These are phyloP conservation scores for Cenchrus americanus DNA, from an alignment of 176 grass and related monocot species.

Conservation along the genomic window DNA sequence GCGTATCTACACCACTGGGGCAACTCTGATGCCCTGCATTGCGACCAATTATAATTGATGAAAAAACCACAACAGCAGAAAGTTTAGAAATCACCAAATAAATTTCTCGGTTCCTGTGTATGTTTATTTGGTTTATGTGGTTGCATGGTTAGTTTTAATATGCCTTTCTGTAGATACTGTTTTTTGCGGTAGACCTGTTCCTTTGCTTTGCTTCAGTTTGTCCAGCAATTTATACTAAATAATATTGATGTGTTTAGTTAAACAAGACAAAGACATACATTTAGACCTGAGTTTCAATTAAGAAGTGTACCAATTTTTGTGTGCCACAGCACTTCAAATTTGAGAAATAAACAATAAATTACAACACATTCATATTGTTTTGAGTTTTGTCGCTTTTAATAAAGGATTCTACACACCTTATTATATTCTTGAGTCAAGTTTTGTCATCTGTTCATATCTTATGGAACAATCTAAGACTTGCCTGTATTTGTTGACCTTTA, in stretches of 20 bases:
- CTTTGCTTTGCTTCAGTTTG: slow-evolving; percentile 19
- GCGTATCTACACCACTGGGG: too few species aligned
- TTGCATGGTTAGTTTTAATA: background rate
- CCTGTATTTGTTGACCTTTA: background rate
- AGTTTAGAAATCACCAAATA: too few species aligned
- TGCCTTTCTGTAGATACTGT: background rate
- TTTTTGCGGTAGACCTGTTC: slow-evolving; percentile 5
- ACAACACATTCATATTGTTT: background rate
- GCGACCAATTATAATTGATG: too few species aligned
- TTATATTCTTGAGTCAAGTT: slow-evolving; percentile 4
- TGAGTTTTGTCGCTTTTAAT: slow-evolving; percentile 1
- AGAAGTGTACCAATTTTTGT: slow-evolving; percentile 5
- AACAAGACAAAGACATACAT: background rate
- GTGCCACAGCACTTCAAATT: slow-evolving; percentile 8
- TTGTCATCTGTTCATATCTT: background rate
- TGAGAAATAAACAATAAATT: background rate
- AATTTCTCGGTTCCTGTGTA: slow-evolving; percentile 14
- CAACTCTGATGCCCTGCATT: too few species aligned
- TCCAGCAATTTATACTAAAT: slow-evolving; percentile 15
- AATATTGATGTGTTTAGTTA: slow-evolving; percentile 4
- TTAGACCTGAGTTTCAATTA: background rate
- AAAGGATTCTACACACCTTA: slow-evolving; percentile 15
- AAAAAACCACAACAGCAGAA: too few species aligned
- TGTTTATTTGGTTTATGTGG: background rate
- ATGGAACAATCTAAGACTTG: slow-evolving; percentile 2